phyloP scores from a whole-genome alignment of 2,329 filamentous ascomycete genomes.

The Penicillium sp. region DNA sequence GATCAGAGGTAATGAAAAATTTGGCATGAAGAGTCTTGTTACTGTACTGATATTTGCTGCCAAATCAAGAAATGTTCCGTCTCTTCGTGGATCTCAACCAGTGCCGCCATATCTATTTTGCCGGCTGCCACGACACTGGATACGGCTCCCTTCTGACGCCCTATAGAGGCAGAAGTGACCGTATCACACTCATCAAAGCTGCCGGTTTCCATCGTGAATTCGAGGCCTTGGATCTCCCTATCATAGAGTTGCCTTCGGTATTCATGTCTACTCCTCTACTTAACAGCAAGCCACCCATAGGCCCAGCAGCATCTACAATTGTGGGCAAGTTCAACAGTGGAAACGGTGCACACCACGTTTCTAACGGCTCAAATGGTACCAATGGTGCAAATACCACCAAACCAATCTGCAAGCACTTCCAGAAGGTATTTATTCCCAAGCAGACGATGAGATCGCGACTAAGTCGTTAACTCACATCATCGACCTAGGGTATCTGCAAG shows the following conservation, averaged over 20 bases:
- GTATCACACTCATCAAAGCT: constrained; percentile 58
- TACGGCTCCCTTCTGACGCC: constrained; percentile 59
- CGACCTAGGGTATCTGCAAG: constrained; percentile 33
- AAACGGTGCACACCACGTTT: constrained; percentile 5
- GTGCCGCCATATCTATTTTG: constrained; percentile 65
- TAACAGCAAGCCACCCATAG: constrained; percentile 10
- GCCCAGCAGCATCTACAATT: not conserved
- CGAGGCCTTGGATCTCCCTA: constrained; percentile 50
- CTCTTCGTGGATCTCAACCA: constrained; percentile 59
- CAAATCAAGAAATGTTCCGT: constrained; percentile 34
- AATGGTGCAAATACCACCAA: constrained; percentile 15
- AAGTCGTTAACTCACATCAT: constrained; percentile 3
- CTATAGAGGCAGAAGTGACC: constrained; percentile 50
- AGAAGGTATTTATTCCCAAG: constrained; percentile 28
- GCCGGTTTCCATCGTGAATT: constrained; percentile 56
- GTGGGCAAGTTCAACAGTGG: constrained; percentile 11
- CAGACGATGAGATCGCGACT: no score
- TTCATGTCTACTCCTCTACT: constrained; percentile 50
- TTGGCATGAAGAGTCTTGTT: constrained; percentile 8
- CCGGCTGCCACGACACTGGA: constrained; percentile 60
- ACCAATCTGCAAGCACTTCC: constrained; percentile 34
- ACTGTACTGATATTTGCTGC: constrained; percentile 14
- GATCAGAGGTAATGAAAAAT: constrained; percentile 48
- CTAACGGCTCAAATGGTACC: constrained; percentile 1
- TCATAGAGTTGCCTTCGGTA: constrained; percentile 54